Base-by-base conservation (phyloP, 2,329 filamentous ascomycete genomes). In the Trichoderma pleuroti region DNA sequence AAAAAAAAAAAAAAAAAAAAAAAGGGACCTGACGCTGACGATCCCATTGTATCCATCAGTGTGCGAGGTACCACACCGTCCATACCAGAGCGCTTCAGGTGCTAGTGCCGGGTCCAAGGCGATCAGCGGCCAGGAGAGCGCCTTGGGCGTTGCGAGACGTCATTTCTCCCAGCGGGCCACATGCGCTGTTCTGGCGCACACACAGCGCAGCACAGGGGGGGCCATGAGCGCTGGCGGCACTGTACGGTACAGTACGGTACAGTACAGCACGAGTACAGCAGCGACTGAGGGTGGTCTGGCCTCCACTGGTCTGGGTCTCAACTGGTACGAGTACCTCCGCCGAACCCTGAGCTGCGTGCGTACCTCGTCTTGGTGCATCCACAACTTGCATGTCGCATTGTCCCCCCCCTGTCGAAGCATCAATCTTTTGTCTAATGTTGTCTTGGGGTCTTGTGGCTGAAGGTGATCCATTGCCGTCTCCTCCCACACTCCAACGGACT, bases 91-190 rank as follows among this genome's bases (percentile, higher is more conserved):
- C 32, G 32, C n/a, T 49, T 49, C 42, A 52, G 46, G n/a, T 52
- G 52, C 26, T 56, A 56, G 52, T 56, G 52, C 52, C 52, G 52
- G 52, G 60, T 18, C 39, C 5, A 49, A 26, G 28, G 60, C 60
- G 60, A 63, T 63, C 60, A 46, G 60, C 60, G 60, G 36, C 60
- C 60, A 56, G 39, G 60, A 63, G 60, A 63, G 26, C 39, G 60
- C 60, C 60, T 63, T 63, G 60, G 60, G 60, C 36, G 3, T n/a
- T 42, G 60, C 24, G 39, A 39, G 26, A 49, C 60, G 60, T 49
- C 60, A 63, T 56, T n/a, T 30, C 14, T 16, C 26, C 2, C 26
- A 14, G 52, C 52, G 24, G 52, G 52, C 52, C 46, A 52, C 46
- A 52, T 56, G 24, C 52, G 52, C 52, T 56, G 52, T 56, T 52